A percentile compares a stretch with the other conserved stretches of the same genome.
These are phyloP conservation scores for Prototheca wickerhamii DNA, from an alignment of 163 green algal species.

Conservation along the genomic window DNA sequence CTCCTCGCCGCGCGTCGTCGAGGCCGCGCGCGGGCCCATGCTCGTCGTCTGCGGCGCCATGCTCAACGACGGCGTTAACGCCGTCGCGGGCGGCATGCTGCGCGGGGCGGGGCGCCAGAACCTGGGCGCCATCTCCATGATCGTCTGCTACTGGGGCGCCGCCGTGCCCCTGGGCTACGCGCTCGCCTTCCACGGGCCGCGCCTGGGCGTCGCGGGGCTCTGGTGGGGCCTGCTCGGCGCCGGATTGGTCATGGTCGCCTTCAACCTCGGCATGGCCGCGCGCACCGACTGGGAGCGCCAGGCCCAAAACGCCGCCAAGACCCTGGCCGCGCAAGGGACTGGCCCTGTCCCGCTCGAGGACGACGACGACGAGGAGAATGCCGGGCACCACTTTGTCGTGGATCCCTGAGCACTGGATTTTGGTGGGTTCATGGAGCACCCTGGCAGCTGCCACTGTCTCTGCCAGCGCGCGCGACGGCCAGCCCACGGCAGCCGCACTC, in stretches of 20 bases:
- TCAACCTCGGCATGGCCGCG: conserved; percentile 6
- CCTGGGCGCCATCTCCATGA: conserved; percentile 22
- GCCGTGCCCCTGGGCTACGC: conserved; percentile 29
- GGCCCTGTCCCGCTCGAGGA: background rate
- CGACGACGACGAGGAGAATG: background rate
- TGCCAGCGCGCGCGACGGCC: too few relatives aligned
- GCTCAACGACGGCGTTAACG: conserved; percentile 26
- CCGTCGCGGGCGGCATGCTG: conserved; percentile 25
- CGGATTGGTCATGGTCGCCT: background rate
- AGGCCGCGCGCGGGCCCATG: conserved; percentile 2
- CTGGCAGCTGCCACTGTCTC: too few relatives aligned
- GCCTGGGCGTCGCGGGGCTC: conserved; percentile 26
- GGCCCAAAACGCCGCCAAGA: background rate
- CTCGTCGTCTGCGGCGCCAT: conserved; percentile 11
- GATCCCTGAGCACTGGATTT: too few relatives aligned
- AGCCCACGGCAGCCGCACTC: too few relatives aligned
- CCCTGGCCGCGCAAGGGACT: background rate
- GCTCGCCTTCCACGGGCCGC: conserved; percentile 18
- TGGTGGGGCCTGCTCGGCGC: conserved; percentile 17
- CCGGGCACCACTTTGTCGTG: too few relatives aligned
- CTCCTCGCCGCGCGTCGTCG: too few relatives aligned
- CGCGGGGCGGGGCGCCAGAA: conserved; percentile 33
- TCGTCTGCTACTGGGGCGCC: conserved; percentile 27
- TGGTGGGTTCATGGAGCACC: too few relatives aligned
- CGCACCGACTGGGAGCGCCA: conserved; percentile 20